Conservation (phyloP, 345 rosid genomes). For the Durio zibethinus region DNA sequence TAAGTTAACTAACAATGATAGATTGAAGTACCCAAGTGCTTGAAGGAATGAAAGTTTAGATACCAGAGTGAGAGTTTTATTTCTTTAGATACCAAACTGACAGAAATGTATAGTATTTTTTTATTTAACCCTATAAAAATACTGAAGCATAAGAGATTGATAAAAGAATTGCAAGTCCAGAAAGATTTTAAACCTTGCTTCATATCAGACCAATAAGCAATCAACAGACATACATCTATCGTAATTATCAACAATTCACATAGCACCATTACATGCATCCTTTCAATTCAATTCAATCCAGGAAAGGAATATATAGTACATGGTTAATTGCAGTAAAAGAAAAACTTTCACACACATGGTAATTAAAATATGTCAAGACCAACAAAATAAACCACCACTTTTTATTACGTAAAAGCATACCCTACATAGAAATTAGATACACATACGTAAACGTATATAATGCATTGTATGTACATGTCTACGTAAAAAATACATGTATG, state of each 20-base stretch:
- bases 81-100: too few relatives aligned
- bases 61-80: too few relatives aligned
- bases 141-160: too few relatives aligned
- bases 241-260: background rate
- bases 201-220: background rate
- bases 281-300: background rate
- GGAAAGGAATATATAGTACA: background rate
- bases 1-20: too few relatives aligned
- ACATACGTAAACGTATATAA: background rate
- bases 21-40: too few relatives aligned
- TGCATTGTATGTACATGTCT: background rate
- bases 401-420: background rate
- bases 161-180: background rate
- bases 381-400: background rate
- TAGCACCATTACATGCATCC: background rate
- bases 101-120: too few relatives aligned
- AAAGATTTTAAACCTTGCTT: background rate
- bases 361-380: background rate
- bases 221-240: background rate
- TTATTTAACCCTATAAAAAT: too few relatives aligned
- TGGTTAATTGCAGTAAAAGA: background rate
- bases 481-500: background rate
- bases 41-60: too few relatives aligned
- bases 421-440: background rate
- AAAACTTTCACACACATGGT: background rate